Percentiles rank a stretch among this genome's conserved stretches.
phyloP scores from a whole-genome alignment of 2,329 filamentous ascomycete species.

The Paraphoma chrysanthemicola region DNA sequence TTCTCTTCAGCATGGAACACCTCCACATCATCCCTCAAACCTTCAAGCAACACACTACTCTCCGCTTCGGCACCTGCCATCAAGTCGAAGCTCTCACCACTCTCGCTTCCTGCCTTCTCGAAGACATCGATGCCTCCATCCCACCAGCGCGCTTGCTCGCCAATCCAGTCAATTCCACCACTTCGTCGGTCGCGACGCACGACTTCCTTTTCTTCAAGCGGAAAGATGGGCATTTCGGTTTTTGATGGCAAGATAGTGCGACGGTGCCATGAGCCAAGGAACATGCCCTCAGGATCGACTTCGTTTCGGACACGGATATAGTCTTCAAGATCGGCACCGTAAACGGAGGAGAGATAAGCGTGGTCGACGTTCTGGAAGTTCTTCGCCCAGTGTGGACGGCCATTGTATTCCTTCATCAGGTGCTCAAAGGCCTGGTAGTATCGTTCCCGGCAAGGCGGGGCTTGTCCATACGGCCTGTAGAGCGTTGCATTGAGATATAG shows the following conservation, averaged over 20 bases:
- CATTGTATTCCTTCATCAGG: conserved; percentile 85
- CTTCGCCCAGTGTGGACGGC: conserved; percentile 90
- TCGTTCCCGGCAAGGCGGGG: conserved; percentile 76
- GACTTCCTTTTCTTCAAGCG: conserved; percentile 53
- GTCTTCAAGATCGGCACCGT: conserved; percentile 69
- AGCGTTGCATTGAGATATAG: conserved; percentile 90
- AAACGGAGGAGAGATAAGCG: conserved; percentile 69
- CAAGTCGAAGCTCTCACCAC: conserved; percentile 53
- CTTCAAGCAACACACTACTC: conserved; percentile 40
- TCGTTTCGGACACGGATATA: conserved; percentile 74
- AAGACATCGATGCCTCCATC: conserved; percentile 42
- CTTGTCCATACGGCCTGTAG: conserved; percentile 79
- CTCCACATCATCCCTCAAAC: conserved; percentile 29
- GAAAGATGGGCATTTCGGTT: conserved; percentile 35
- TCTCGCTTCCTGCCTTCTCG: conserved; percentile 36
- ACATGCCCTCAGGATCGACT: conserved; percentile 83
- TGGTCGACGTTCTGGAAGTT: conserved; percentile 73
- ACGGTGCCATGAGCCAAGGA: conserved; percentile 89
- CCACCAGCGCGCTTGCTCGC: conserved; percentile 47
- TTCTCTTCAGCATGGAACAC: conserved; percentile 4
- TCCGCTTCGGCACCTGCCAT: conserved; percentile 55
- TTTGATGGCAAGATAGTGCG: conserved; percentile 53
- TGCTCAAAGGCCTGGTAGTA: conserved; percentile 93
- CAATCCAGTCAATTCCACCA: conserved; percentile 49
- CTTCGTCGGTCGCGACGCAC: conserved; percentile 37